Percentiles rank a stretch among this genome's conserved stretches.
phyloP scores from a whole-genome alignment of 805 yeast genomes.

The Candida xyloterini region DNA sequence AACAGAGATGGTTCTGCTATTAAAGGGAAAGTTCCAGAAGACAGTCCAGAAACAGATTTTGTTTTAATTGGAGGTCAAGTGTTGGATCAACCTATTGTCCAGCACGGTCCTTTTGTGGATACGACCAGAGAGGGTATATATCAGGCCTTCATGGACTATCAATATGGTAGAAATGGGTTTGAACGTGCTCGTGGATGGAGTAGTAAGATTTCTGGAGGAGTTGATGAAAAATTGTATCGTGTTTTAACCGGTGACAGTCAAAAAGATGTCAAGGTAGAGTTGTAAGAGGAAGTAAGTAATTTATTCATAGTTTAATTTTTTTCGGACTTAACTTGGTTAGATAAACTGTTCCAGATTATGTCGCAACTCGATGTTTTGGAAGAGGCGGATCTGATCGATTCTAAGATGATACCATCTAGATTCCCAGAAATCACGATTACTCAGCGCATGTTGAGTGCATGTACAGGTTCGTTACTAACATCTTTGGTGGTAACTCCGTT shows the following conservation, averaged over 20 bases:
- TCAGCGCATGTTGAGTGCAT: slow-evolving; percentile 76
- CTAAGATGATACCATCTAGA: neutral
- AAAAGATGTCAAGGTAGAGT: slow-evolving; percentile 21
- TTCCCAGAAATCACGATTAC: slow-evolving; percentile 40
- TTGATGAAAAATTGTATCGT: slow-evolving; percentile 26
- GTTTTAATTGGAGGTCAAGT: slow-evolving; percentile 75
- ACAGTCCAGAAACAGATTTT: slow-evolving; percentile 52
- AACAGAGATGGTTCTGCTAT: slow-evolving; percentile 65
- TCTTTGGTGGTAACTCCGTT: slow-evolving; percentile 76
- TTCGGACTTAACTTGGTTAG: slow-evolving; percentile 5
- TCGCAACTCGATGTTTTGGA: slow-evolving; percentile 8
- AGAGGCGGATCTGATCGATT: neutral
- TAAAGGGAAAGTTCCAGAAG: slow-evolving; percentile 48
- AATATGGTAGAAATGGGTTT: slow-evolving; percentile 64
- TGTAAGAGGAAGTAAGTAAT: slow-evolving; percentile 9
- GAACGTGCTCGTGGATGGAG: slow-evolving; percentile 63
- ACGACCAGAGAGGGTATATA: slow-evolving; percentile 62
- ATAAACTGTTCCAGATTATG: neutral
- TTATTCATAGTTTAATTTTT: neutral
- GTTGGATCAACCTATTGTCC: slow-evolving; percentile 72
- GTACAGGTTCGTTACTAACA: slow-evolving; percentile 70
- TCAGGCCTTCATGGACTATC: slow-evolving; percentile 71
- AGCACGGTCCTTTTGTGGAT: slow-evolving; percentile 91
- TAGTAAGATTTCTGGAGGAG: slow-evolving; percentile 38
- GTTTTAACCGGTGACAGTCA: slow-evolving; percentile 23